These are phyloP conservation scores for Penicillium sp. DNA, from an alignment of 2,329 filamentous ascomycete genomes.

Conservation along the genomic window DNA sequence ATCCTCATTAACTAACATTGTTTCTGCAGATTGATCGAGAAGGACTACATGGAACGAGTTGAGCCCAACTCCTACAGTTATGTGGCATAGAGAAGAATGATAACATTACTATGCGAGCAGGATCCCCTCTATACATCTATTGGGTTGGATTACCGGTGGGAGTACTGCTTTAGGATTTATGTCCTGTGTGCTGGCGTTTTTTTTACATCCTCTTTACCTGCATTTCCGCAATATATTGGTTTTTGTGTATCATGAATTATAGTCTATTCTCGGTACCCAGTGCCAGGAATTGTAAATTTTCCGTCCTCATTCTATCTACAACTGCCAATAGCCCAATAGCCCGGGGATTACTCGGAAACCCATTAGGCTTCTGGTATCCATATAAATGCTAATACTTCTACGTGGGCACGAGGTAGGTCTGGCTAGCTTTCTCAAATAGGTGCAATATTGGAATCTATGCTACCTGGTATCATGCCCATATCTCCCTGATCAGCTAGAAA, in stretches of 20 bases:
- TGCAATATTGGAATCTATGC: too few relatives aligned
- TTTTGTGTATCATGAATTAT: not conserved
- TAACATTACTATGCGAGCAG: not conserved
- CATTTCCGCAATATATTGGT: not conserved
- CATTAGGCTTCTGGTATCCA: too few relatives aligned
- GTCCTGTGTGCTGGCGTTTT: not conserved
- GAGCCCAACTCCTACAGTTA: constrained; percentile 69
- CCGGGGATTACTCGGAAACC: too few relatives aligned
- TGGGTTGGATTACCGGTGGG: not conserved
- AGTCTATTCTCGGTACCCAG: not conserved
- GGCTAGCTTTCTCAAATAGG: too few relatives aligned
- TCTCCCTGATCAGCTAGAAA: too few relatives aligned
- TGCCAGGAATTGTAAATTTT: not conserved
- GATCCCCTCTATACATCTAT: not conserved
- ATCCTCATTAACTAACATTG: not conserved
- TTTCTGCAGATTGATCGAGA: constrained; percentile 74
- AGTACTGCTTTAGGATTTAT: not conserved
- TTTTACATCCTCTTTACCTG: not conserved
- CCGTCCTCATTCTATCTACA: not conserved
- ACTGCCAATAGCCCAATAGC: too few relatives aligned
- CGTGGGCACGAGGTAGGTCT: too few relatives aligned
- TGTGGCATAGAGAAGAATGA: constrained; percentile 54
- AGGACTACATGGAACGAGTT: constrained; percentile 85
- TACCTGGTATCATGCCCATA: too few relatives aligned
- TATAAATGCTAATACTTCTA: too few relatives aligned